phyloP scores from a whole-genome alignment of 2,329 filamentous ascomycete genomes.

The Arachnomyces sp. region DNA sequence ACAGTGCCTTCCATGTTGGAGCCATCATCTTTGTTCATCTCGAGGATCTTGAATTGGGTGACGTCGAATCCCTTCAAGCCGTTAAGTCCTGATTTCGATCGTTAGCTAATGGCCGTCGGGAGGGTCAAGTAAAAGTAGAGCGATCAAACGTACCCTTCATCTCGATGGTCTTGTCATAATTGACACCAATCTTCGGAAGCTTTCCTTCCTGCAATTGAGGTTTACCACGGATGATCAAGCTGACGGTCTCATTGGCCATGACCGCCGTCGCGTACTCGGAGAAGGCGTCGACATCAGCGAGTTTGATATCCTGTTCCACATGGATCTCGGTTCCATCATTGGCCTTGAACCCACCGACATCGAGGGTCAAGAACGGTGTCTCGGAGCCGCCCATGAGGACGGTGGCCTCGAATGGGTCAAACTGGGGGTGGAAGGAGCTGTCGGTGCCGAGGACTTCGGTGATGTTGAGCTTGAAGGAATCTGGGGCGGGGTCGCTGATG shows the following conservation, averaged over 20 bases:
- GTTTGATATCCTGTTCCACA: conserved; percentile 38
- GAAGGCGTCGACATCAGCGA: conserved; percentile 41
- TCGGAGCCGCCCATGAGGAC: conserved; percentile 38
- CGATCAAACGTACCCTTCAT: conserved; percentile 43
- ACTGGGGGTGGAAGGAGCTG: conserved; percentile 46
- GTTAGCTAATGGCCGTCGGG: background rate
- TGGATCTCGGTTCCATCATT: conserved; percentile 35
- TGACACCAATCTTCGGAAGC: conserved; percentile 43
- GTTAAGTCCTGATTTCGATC: conserved; percentile 46
- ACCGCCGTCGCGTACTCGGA: conserved; percentile 43
- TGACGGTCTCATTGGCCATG: conserved; percentile 43
- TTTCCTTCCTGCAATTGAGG: conserved; percentile 45
- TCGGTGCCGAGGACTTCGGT: conserved; percentile 40
- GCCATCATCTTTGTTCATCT: conserved; percentile 26
- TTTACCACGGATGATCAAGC: conserved; percentile 44
- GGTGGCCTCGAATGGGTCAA: conserved; percentile 47
- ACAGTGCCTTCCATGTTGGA: conserved; percentile 50
- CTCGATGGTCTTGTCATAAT: conserved; percentile 51
- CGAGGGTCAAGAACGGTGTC: conserved; percentile 37
- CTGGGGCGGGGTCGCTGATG: conserved; percentile 43
- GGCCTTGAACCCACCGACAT: conserved; percentile 39
- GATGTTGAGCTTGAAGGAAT: conserved; percentile 44
- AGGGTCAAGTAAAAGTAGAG: background rate
- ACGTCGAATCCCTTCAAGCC: conserved; percentile 46
- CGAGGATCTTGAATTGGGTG: conserved; percentile 41